Evolutionary conservation across 331 rosid genomes (phyloP), one percentile per base, ranked within the genome.

Genomic region (Stylosanthes scabra): DNA sequence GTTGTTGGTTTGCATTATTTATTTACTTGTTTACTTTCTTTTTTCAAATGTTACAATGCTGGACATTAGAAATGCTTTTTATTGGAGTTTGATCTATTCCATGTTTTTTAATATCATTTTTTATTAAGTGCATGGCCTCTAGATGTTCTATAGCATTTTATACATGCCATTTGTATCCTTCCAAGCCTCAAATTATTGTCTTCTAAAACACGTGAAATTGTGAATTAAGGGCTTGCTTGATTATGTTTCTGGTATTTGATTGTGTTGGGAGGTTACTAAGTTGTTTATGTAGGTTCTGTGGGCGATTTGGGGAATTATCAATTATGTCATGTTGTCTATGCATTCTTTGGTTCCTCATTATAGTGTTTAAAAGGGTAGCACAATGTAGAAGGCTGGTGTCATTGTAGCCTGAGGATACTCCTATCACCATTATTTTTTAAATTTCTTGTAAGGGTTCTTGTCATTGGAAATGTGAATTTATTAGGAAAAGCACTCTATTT

Each of bases 241-340:
- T 45, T 40, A 45, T 70, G 9, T 57, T 58, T 34, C 75, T 55
- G 52, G 42, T 14, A 47, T 47, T 45, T 68, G 59, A 61, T 68
- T 54, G 60, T 69, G 31, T 42, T 51, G 64, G 60, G 45, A 40
- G 49, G 67, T 46, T 52, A 40, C 52, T 39, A 16, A 55, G 72
- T 76, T 71, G 11, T 51, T 41, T 83, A 14, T 69, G 66, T 80
- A 41, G 58, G 9, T 50, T 62, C 37, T 81, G 81, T 49, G 15
- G 57, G 45, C 34, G 11, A 58, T 16, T 55, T 63, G 12, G 37
- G 47, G 20, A n/a, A n/a, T n/a, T n/a, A n/a, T n/a, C n/a, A 13
- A 39, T 59, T 16, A n/a, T 70, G 28, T 79, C 63, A 25, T 29
- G 40, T n/a, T 50, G 67, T 51, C 13, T 58, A 9, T 10, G 46